Base-by-base conservation (phyloP, 1,139 yeast species). In the Hyphopichia burtonii region DNA sequence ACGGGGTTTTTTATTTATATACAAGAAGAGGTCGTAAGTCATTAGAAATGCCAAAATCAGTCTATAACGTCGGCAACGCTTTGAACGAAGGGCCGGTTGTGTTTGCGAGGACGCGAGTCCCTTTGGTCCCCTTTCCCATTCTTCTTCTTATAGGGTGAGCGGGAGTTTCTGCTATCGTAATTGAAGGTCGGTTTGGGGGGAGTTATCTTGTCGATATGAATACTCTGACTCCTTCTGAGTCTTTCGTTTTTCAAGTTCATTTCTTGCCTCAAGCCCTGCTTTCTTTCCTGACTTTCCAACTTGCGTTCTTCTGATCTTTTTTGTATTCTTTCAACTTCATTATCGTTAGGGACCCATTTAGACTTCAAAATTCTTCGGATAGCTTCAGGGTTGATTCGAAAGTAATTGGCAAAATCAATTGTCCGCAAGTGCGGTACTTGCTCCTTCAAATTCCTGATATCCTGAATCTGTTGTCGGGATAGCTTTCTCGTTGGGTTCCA, bases 301-400 rank as follows among this genome's bases (percentile, higher is more conserved):
- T 63, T 61, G 16, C 63, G 46, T 28, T 50, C 66, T 34, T 61
- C 65, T 76, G 84, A 81, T 44, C 90, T 68, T 23, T 65, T 65
- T 16, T 65, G 55, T 1, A 82, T 50, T 14, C 61, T 56, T 10
- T 65, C 71, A 41, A 76, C 81, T 38, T 81, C 84, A 4, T 68
- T 71, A 2, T 68, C 75, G 2, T 61, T 63, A 1, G 96, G 96
- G 17, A 63, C 65, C 96, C 96, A 91, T 31, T 74, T 78, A 6
- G 95, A 82, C 55, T 78, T 82, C 47, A 91, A 60, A 10, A 91
- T 88, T 47, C 96, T 74, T 44, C 96, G 67, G 1, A 90, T 77
- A 0, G 94, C 88, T 51, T 90, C 96, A 0, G 96, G 94, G 1
- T 95, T 85, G 3, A 89, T 74, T 42, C 76, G 69, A 61, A 85